phyloP scores from a whole-genome alignment of 163 green algal genomes.

The Trebouxia gelatinosa region DNA sequence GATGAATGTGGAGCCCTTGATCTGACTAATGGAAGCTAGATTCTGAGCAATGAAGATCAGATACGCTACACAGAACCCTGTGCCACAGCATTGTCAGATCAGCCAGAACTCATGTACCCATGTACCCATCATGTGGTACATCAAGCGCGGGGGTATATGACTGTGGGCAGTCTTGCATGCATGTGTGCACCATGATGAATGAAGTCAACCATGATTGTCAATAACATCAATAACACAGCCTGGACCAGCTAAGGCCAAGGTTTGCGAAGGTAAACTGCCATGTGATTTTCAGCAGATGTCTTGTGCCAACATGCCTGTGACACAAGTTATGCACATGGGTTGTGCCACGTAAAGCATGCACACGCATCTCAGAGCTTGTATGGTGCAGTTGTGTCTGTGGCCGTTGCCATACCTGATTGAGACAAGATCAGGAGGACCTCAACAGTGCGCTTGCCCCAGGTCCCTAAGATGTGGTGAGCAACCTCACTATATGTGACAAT shows the following conservation, averaged over 20 bases:
- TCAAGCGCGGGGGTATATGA: neutral
- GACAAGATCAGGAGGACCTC: slow-evolving; percentile 35
- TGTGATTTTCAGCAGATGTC: too few relatives aligned
- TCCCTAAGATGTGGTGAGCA: slow-evolving; percentile 23
- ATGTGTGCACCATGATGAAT: too few relatives aligned
- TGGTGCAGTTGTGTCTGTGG: neutral
- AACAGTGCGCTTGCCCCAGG: slow-evolving; percentile 28
- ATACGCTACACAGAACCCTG: slow-evolving; percentile 63
- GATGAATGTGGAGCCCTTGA: neutral
- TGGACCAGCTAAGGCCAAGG: too few relatives aligned
- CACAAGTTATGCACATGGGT: neutral
- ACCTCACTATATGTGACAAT: slow-evolving; percentile 42
- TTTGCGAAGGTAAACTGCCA: too few relatives aligned
- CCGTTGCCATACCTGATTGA: slow-evolving; percentile 25
- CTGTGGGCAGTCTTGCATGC: neutral
- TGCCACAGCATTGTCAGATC: slow-evolving; percentile 30
- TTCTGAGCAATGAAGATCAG: slow-evolving; percentile 56
- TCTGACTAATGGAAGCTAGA: neutral
- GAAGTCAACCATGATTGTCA: neutral
- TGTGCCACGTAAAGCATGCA: neutral
- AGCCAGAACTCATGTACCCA: neutral
- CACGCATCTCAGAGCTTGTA: neutral
- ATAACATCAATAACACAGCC: neutral
- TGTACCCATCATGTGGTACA: neutral
- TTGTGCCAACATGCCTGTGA: too few relatives aligned